Evolutionary conservation across 2,329 filamentous ascomycete species (phyloP).

Genomic region (Penicillium sp.): DNA sequence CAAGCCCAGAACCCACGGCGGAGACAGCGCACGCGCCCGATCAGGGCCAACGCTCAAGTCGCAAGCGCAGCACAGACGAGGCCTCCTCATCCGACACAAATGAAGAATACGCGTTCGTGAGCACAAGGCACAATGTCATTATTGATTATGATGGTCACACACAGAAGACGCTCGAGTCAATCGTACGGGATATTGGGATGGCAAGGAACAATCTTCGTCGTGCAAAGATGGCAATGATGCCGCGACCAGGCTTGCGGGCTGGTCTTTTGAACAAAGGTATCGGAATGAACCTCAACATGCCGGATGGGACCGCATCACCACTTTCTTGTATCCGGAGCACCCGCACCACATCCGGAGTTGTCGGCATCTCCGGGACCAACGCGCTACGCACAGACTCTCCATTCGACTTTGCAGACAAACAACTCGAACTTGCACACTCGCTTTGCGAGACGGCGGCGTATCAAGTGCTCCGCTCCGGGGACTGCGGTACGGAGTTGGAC

Average conservation of each 20-base stretch:
- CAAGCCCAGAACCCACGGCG: conserved; percentile 11
- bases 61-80: conserved; percentile 39
- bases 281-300: conserved; percentile 3
- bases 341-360: conserved; percentile 19
- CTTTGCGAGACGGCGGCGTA: conserved; percentile 86
- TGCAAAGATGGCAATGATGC: conserved; percentile 63
- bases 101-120: conserved; percentile 55
- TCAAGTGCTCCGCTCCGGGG: conserved; percentile 83
- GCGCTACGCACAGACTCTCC: conserved; percentile 52
- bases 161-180: conserved; percentile 76
- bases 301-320: conserved; percentile 2
- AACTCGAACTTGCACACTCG: conserved; percentile 75
- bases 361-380: conserved; percentile 19
- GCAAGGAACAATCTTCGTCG: conserved; percentile 84
- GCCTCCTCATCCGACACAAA: conserved; percentile 33
- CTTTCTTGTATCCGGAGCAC: conserved; percentile 29
- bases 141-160: conserved; percentile 92
- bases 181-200: conserved; percentile 78
- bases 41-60: conserved; percentile 19
- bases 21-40: conserved; percentile 5
- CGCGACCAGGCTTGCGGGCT: conserved; percentile 26
- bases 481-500: conserved; percentile 75
- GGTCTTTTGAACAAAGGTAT: conserved; percentile 15
- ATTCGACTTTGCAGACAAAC: conserved; percentile 75
- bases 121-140: conserved; percentile 73